Evolutionary conservation across 305 asterid genomes (phyloP), one percentile per base, ranked within the genome.

Genomic region (Solanum chacoense): DNA sequence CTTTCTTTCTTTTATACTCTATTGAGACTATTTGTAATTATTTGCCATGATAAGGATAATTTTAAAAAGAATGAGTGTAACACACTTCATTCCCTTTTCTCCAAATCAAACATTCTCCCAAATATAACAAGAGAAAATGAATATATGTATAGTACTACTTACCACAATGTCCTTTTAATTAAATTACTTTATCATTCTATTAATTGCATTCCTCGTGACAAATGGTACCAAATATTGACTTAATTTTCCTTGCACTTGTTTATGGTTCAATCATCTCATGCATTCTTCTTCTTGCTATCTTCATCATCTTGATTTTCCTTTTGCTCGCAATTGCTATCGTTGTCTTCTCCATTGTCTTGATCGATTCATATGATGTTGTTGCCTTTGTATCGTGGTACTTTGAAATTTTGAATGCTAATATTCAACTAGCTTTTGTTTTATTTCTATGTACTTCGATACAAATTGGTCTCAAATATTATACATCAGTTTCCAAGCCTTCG

Each of bases 181-280:
- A 7, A 18, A 59, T 59, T 59, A n/a, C n/a, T 65, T 65, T 24
- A 31, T 42, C 86, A 28, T 80, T 80, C 37, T 29, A 50, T 7
- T n/a, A 8, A 26, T 76, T 16, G n/a, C 31, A 40, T 87, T 20
- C 55, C 65, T 31, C 34, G 16, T 34, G 26, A 40, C 36, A 91
- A 34, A 91, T 91, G 93, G 35, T 89, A 77, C 91, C 90, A 13
- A 89, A 88, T 81, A 42, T 87, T 13, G 93, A 92, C 72, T 89
- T 92, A 26, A 76, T 92, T 87, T 88, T 93, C 35, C 45, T 91
- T n/a, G 67, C 93, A 20, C 91, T 92, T 75, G 86, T 92, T 76
- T 92, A 92, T 31, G 92, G 91, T 85, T 91, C 90, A 13, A 65
- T 90, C 88, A 63, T 93, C 85, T 91, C 93, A 29, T 88, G 88